Evolutionary conservation across 2,329 filamentous ascomycete species (phyloP).

Genomic region (Trichoderma aggressivum): DNA sequence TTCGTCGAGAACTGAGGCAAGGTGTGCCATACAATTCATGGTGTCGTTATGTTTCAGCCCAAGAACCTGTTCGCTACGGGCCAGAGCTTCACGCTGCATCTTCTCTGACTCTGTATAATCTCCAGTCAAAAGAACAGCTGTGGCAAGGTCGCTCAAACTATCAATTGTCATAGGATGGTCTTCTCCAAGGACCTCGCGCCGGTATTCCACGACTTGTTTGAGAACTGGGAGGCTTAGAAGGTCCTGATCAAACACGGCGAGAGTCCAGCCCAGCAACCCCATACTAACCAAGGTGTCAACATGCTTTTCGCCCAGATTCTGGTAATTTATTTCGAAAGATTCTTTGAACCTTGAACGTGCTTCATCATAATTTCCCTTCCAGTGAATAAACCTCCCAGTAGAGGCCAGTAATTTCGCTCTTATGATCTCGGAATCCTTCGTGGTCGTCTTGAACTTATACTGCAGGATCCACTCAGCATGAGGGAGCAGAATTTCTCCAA

Average conservation of each 20-base stretch:
- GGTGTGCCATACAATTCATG: slow-evolving; percentile 9
- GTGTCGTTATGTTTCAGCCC: background rate
- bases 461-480: slow-evolving; percentile 16
- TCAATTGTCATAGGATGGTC: slow-evolving; percentile 12
- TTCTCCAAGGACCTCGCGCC: background rate
- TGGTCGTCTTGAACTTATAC: slow-evolving; percentile 1
- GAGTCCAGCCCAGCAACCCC: slow-evolving; percentile 1
- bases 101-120: background rate
- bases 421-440: background rate
- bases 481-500: slow-evolving; percentile 8
- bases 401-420: slow-evolving; percentile 6
- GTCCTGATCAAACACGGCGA: background rate
- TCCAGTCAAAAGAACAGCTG: background rate
- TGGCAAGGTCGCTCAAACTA: background rate
- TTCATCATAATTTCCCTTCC: slow-evolving; percentile 13
- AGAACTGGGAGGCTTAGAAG: background rate
- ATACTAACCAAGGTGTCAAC: slow-evolving; percentile 11
- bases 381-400: slow-evolving; percentile 3
- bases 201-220: background rate
- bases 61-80: slow-evolving; percentile 1
- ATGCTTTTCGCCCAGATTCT: slow-evolving; percentile 5
- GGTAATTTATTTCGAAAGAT: background rate
- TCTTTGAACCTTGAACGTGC: slow-evolving; percentile 1
- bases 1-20: background rate
- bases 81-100: slow-evolving; percentile 15